Base-by-base conservation (phyloP, 2,329 filamentous ascomycete genomes). In the Aspergillus nomiae region DNA sequence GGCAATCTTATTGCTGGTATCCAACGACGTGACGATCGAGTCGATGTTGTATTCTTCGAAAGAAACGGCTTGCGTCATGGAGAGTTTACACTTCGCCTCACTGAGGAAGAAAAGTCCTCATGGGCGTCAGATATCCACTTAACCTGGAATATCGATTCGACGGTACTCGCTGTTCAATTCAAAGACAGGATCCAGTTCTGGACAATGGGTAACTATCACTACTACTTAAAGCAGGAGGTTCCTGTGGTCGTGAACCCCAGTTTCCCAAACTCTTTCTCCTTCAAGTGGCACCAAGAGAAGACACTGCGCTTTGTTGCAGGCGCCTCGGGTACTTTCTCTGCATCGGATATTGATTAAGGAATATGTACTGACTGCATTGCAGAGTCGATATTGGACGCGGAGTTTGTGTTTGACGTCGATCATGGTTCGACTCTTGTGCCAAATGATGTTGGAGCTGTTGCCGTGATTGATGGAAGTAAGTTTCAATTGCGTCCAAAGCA, bases 141-240 rank as follows among this genome's bases (percentile, higher is more conserved):
- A 16, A 85, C 86, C 55, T 99, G 95, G 95, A 99, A 97, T 73
- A 85, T 88, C 5, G 94, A 99, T 75, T 99, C 95, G 0, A 94
- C 89, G 1, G 92, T 97, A 0, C 84, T 99, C 53, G 93, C 94
- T 7, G 89, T 97, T n/a, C 83, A 87, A 1, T 87, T 94, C 69
- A 82, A 83, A 36, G 87, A 93, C 67, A 85, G 87, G 61, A 81
- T 95, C n/a, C 95, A 99, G 74, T 82, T 99, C 1, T 99, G 95
- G 95, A 97, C 93, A 0, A 97, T 90, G 85, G 91, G 92, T 24
- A 99, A 99, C 76, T 99, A 99, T 70, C 92, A 98, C 75, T 99
- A 95, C 87, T 98, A 98, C 76, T 83, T 99, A 19, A 99, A 99
- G 80, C 93, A 97, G 75, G 93, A 97, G 74, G 83, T 97, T 8